Evolutionary conservation across 257 asterid species (phyloP).

Genomic region (Nicotiana undulata): DNA sequence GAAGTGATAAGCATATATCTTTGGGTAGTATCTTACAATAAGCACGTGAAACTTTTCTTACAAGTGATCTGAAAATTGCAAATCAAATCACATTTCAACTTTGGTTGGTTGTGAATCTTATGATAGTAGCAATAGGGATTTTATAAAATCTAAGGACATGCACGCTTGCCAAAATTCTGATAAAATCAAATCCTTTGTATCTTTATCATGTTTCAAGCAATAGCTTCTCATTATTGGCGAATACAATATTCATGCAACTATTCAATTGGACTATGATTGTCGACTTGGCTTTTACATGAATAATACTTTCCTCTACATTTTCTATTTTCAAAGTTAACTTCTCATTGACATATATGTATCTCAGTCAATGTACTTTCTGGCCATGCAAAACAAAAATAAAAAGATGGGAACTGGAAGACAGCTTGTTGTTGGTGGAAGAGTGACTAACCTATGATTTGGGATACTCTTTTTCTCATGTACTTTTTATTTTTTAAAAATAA

Average conservation of each 20-base stretch:
- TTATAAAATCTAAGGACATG: not conserved
- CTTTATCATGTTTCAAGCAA: not conserved
- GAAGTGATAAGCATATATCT: constrained; percentile 9
- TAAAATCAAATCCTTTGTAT: not conserved
- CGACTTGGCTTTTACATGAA: constrained; percentile 10
- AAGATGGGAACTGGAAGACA: not conserved
- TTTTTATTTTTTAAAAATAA: no score
- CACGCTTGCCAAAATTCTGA: not conserved
- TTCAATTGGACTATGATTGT: constrained; percentile 5
- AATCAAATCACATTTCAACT: constrained; percentile 13
- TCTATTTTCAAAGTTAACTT: not conserved
- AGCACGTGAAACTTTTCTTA: constrained; percentile 19
- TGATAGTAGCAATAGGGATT: constrained; percentile 6
- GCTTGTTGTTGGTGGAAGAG: constrained; percentile 7
- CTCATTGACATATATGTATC: not conserved
- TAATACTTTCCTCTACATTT: not conserved
- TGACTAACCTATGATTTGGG: constrained; percentile 5
- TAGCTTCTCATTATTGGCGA: not conserved
- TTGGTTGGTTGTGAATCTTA: not conserved
- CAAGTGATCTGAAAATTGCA: not conserved
- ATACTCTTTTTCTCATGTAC: not conserved
- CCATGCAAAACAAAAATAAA: not conserved
- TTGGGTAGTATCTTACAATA: not conserved
- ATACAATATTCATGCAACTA: constrained; percentile 9
- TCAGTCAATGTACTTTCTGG: not conserved